A percentile compares a stretch with the other conserved stretches of the same genome.
These are phyloP conservation scores for Alternaria burnsii DNA, from an alignment of 2,329 filamentous ascomycete genomes.

Conservation along the genomic window DNA sequence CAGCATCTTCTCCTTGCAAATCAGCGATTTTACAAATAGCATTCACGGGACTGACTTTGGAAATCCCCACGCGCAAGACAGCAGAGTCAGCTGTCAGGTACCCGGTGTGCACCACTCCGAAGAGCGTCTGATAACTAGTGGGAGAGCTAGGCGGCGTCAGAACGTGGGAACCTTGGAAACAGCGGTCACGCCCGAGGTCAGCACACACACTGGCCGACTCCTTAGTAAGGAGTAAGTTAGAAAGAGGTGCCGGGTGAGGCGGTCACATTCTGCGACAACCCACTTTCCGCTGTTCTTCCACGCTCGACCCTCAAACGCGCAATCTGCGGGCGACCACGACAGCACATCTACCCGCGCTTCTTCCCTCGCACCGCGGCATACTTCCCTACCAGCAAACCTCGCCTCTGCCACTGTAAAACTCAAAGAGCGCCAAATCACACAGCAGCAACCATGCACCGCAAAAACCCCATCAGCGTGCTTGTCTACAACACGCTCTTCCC, in stretches of 20 bases:
- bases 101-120: slow-evolving; percentile 13
- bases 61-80: slow-evolving; percentile 6
- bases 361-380: slow-evolving; percentile 7
- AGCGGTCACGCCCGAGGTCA: slow-evolving; percentile 34
- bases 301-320: slow-evolving; percentile 6
- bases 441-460: slow-evolving; percentile 70
- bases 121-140: slow-evolving; percentile 28
- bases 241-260: slow-evolving; percentile 21
- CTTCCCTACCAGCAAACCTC: slow-evolving; percentile 8
- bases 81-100: slow-evolving; percentile 24
- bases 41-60: slow-evolving; percentile 3
- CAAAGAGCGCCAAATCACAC: neutral
- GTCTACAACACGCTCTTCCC: slow-evolving; percentile 79
- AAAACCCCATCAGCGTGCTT: slow-evolving; percentile 72
- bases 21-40: slow-evolving; percentile 6
- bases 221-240: slow-evolving; percentile 9
- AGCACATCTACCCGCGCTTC: slow-evolving; percentile 3
- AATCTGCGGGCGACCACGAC: slow-evolving; percentile 10
- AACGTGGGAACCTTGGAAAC: slow-evolving; percentile 25
- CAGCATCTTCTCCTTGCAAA: slow-evolving; percentile 6
- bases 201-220: slow-evolving; percentile 15
- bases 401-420: neutral
- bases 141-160: slow-evolving; percentile 21
- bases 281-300: slow-evolving; percentile 4
- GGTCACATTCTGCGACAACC: slow-evolving; percentile 22